phyloP scores from a whole-genome alignment of 495 filamentous ascomycete genomes.

The Neurospora africana region DNA sequence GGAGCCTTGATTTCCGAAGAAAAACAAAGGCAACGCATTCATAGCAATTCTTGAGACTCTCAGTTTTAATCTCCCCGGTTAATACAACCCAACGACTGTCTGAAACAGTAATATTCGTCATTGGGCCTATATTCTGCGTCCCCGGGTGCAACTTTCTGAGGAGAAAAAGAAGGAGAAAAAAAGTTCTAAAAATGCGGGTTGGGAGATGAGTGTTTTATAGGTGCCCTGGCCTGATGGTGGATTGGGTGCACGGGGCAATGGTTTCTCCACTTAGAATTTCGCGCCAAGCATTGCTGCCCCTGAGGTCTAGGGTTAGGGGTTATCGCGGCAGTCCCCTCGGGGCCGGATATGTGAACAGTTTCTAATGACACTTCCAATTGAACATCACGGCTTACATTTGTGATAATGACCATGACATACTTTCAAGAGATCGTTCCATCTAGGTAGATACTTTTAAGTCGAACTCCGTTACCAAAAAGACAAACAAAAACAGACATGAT shows the following conservation, averaged over 20 bases:
- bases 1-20: neutral
- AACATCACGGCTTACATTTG: neutral
- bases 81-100: constrained; percentile 33
- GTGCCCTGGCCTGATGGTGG: no score
- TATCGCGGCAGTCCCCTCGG: neutral
- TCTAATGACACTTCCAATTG: neutral
- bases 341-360: neutral
- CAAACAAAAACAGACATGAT: neutral
- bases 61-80: constrained; percentile 36
- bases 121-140: constrained; percentile 34
- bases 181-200: neutral
- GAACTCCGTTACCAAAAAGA: neutral
- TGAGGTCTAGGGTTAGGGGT: neutral
- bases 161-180: constrained; percentile 21
- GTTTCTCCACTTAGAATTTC: neutral
- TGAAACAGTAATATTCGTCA: constrained; percentile 18
- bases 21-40: constrained; percentile 13
- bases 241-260: neutral
- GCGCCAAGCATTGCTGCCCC: neutral
- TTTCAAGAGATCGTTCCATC: neutral
- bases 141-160: constrained; percentile 38
- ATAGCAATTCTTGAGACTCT: constrained; percentile 42
- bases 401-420: neutral
- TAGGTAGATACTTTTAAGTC: neutral
- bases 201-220: no score